Evolutionary conservation across 345 rosid species (phyloP), one percentile per base, ranked within the genome.

Genomic region (Eucalyptus urophylla): DNA sequence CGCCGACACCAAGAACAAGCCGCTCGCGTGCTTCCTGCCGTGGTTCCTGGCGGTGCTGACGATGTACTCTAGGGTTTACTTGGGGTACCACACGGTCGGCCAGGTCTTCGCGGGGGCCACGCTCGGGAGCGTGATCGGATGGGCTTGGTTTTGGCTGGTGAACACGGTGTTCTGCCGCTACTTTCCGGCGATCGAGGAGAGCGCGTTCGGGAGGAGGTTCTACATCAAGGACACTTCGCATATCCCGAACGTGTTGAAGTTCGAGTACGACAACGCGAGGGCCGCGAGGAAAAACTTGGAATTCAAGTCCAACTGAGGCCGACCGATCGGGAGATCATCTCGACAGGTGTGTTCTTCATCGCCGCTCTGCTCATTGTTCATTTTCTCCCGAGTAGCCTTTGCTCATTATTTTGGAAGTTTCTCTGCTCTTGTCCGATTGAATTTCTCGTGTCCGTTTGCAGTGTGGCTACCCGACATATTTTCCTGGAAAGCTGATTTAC

Each of bases 181-280:
- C 90, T 97, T 98, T 87, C 96, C 96, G 47, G 89, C 91, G 89
- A 96, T 98, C 80, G 99, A 98, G 80, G 97, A 96, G 91, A 97
- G 98, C 89, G 88, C 86, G 11, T 87, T 96, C 50, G 99, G 99
- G 93, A 95, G 96, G 92, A 88, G 87, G 92, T 92, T 98, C 25
- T 96, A 92, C 93, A 92, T 96, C 58, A 98, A 98, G 94, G 99
- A 98, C 91, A 98, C 99, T 89, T 98, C 99, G 22, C 99, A 98
- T 92, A 95, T 98, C 88, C 92, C 90, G 50, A 92, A 98, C 90
- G 97, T 96, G 87, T 94, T 97, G 94, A 94, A 96, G 93, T 97
- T 98, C 89, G 99, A 98, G 92, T 98, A 97, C 86, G 98, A 98
- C 76, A 97, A 97, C 91, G 99, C 99, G 4, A 95, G 99, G 53